Evolutionary conservation across 208 protist species (phyloP).

Genomic region (Leishmania aethiopica): DNA sequence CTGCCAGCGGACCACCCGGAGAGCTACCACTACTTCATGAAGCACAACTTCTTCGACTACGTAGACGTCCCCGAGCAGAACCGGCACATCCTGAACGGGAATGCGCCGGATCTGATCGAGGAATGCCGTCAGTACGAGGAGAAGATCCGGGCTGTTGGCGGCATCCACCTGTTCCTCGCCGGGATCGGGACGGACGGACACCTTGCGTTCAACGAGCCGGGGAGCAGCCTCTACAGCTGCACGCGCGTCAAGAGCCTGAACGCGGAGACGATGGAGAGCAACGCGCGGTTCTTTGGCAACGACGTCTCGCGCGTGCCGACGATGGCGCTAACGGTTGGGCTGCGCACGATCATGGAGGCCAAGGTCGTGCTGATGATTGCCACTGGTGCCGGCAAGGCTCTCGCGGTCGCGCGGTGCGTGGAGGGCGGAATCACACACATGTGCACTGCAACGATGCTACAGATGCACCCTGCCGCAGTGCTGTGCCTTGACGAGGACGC

Average conservation of each 20-base stretch:
- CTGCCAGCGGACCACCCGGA: slow-evolving; percentile 91
- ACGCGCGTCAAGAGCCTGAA: slow-evolving; percentile 95
- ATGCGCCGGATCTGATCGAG: slow-evolving; percentile 78
- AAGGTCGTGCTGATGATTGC: slow-evolving; percentile 91
- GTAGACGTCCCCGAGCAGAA: slow-evolving; percentile 93
- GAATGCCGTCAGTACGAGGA: slow-evolving; percentile 94
- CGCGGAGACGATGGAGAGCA: slow-evolving; percentile 93
- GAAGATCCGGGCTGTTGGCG: slow-evolving; percentile 88
- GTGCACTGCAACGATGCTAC: slow-evolving; percentile 92
- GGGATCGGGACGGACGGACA: slow-evolving; percentile 95
- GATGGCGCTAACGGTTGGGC: slow-evolving; percentile 95
- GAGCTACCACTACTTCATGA: slow-evolving; percentile 97
- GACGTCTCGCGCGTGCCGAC: slow-evolving; percentile 93
- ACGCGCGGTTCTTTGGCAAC: slow-evolving; percentile 94
- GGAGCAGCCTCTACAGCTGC: slow-evolving; percentile 82
- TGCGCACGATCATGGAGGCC: slow-evolving; percentile 92
- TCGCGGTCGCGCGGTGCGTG: slow-evolving; percentile 87
- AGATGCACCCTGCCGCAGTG: slow-evolving; percentile 85
- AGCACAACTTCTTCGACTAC: slow-evolving; percentile 94
- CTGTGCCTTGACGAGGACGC: slow-evolving; percentile 93
- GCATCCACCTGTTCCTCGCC: slow-evolving; percentile 95
- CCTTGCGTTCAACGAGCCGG: slow-evolving; percentile 97
- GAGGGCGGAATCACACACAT: slow-evolving; percentile 93
- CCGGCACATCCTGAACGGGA: slow-evolving; percentile 94
- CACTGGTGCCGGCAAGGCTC: slow-evolving; percentile 90